These are phyloP conservation scores for Pachysolen tannophilus DNA, from an alignment of 805 yeast species.

Conservation along the genomic window DNA sequence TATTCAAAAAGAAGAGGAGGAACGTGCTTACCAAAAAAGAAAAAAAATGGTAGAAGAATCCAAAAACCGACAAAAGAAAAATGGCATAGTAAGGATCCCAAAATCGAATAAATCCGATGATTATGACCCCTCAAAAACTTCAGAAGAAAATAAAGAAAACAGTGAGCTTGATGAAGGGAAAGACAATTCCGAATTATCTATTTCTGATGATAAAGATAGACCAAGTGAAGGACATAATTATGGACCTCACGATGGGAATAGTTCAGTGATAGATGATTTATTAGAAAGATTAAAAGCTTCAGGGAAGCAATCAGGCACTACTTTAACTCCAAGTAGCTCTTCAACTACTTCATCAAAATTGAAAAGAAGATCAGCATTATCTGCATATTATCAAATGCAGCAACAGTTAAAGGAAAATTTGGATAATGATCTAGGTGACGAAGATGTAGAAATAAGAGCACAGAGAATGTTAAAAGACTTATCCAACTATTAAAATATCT, in stretches of 20 bases:
- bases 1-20: conserved; percentile 73
- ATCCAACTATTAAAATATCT: neutral
- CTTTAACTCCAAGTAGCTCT: neutral
- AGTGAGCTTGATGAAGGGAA: neutral
- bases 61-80: conserved; percentile 2
- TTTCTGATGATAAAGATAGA: neutral
- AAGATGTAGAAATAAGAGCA: conserved; percentile 6
- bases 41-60: conserved; percentile 48
- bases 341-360: conserved; percentile 2
- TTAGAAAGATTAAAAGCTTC: conserved; percentile 4
- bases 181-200: neutral
- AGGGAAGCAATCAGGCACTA: too few relatives aligned
- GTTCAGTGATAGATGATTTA: conserved; percentile 4
- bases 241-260: neutral
- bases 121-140: neutral
- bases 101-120: neutral
- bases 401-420: neutral
- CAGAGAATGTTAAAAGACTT: conserved; percentile 8
- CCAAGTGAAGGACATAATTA: neutral
- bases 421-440: neutral
- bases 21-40: conserved; percentile 66
- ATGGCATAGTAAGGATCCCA: conserved; percentile 1
- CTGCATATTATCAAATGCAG: conserved; percentile 7
- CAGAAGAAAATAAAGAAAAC: neutral
- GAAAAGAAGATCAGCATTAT: conserved; percentile 5